phyloP scores from a whole-genome alignment of 257 asterid species.

The Capsicum baccatum region DNA sequence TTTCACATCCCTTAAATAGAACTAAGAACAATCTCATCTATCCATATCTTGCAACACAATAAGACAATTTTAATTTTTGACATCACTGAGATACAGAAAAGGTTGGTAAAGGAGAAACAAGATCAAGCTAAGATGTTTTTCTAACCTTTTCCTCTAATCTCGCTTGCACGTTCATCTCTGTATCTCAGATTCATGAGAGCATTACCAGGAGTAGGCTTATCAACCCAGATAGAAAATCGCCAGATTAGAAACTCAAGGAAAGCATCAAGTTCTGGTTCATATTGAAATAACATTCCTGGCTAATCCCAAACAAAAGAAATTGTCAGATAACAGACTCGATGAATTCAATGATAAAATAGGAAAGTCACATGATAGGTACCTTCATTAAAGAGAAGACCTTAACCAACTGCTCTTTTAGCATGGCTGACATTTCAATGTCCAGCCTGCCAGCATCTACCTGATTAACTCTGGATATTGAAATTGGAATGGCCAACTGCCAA shows the following conservation, averaged over 20 bases:
- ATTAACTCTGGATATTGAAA: slow-evolving; percentile 88
- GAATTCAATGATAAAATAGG: slow-evolving; percentile 22
- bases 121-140: background rate
- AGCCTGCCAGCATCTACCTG: slow-evolving; percentile 90
- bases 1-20: background rate
- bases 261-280: slow-evolving; percentile 95
- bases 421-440: slow-evolving; percentile 95
- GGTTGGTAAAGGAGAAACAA: background rate
- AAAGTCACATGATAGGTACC: slow-evolving; percentile 53
- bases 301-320: slow-evolving; percentile 69
- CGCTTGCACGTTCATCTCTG: slow-evolving; percentile 89
- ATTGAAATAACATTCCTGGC: slow-evolving; percentile 99
- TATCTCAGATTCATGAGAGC: slow-evolving; percentile 82
- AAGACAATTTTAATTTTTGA: background rate
- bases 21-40: background rate
- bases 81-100: slow-evolving; percentile 7
- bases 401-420: slow-evolving; percentile 92
- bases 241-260: slow-evolving; percentile 92
- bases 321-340: slow-evolving; percentile 30
- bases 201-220: slow-evolving; percentile 97
- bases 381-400: slow-evolving; percentile 88
- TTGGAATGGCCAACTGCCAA: slow-evolving; percentile 70
- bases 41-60: background rate
- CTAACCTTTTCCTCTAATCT: slow-evolving; percentile 78
- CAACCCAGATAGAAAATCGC: slow-evolving; percentile 98